Evolutionary conservation across 1,139 yeast species (phyloP).

Genomic region (Geotrichum bryndzae): DNA sequence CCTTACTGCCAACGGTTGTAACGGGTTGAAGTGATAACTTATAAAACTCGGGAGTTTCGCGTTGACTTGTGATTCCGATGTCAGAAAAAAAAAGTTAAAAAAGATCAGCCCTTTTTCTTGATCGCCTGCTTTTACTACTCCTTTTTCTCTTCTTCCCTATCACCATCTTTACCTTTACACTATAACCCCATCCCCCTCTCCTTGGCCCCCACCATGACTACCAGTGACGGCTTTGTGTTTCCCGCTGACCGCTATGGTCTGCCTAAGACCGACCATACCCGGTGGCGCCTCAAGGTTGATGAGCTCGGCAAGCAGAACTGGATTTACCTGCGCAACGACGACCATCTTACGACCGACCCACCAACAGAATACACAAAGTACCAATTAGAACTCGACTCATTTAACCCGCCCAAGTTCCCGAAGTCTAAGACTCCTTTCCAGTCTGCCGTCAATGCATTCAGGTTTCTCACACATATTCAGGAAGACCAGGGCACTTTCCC

Average conservation of each 20-base stretch:
- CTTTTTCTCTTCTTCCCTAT: neutral
- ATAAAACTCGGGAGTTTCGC: neutral
- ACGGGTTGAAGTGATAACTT: too few species aligned
- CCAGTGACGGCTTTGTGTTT: conserved; percentile 14
- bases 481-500: conserved; percentile 81
- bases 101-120: neutral
- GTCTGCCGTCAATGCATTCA: conserved; percentile 70
- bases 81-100: neutral
- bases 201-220: neutral
- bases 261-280: conserved; percentile 57
- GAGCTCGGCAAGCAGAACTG: conserved; percentile 75
- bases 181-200: neutral
- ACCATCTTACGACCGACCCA: conserved; percentile 31
- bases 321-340: conserved; percentile 53
- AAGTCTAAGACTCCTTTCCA: conserved; percentile 44
- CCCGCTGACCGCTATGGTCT: conserved; percentile 44
- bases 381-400: conserved; percentile 52
- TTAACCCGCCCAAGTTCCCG: conserved; percentile 24
- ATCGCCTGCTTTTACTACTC: neutral
- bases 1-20: too few species aligned
- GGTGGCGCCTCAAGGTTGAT: conserved; percentile 73
- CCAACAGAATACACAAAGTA: conserved; percentile 45
- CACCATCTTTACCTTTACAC: neutral
- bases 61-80: neutral
- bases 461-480: conserved; percentile 62